These are phyloP conservation scores for Sambucus nigra DNA, from an alignment of 129 eudicot genomes.

Conservation along the genomic window DNA sequence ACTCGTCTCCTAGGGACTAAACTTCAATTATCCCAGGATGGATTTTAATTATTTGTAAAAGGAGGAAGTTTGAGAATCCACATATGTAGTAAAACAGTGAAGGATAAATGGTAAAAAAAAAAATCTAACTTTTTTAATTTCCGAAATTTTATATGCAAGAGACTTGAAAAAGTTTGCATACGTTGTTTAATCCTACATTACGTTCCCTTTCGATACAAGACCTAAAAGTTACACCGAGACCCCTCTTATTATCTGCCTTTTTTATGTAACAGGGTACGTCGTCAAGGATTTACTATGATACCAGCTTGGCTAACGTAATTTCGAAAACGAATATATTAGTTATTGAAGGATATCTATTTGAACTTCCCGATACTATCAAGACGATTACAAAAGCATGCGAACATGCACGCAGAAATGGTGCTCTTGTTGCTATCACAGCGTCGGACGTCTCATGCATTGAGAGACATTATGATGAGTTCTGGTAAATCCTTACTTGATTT, in stretches of 20 bases:
- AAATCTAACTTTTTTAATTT: too few species aligned
- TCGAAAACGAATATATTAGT: constrained; percentile 81
- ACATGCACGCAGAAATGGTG: constrained; percentile 80
- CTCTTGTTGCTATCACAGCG: constrained; percentile 90
- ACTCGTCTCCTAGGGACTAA: too few species aligned
- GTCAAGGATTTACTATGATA: constrained; percentile 55
- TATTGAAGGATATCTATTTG: constrained; percentile 92
- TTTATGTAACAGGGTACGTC: constrained; percentile 78
- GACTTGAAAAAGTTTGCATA: background rate
- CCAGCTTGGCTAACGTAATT: constrained; percentile 55
- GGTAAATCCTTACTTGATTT: constrained; percentile 36
- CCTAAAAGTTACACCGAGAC: background rate
- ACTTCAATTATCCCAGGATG: too few species aligned
- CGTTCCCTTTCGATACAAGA: background rate
- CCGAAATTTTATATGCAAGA: background rate
- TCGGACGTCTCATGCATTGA: constrained; percentile 96
- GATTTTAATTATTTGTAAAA: too few species aligned
- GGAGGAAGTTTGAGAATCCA: too few species aligned
- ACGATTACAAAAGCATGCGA: constrained; percentile 72
- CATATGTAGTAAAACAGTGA: too few species aligned
- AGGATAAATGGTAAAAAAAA: too few species aligned
- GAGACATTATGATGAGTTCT: constrained; percentile 90
- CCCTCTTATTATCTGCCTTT: constrained; percentile 14
- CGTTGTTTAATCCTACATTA: background rate
- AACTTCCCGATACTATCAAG: constrained; percentile 88